Percentiles rank a stretch among this genome's conserved stretches.
Evolutionary conservation across 148 eudicot species (phyloP).

Genomic region (Mesembryanthemum crystallinum): DNA sequence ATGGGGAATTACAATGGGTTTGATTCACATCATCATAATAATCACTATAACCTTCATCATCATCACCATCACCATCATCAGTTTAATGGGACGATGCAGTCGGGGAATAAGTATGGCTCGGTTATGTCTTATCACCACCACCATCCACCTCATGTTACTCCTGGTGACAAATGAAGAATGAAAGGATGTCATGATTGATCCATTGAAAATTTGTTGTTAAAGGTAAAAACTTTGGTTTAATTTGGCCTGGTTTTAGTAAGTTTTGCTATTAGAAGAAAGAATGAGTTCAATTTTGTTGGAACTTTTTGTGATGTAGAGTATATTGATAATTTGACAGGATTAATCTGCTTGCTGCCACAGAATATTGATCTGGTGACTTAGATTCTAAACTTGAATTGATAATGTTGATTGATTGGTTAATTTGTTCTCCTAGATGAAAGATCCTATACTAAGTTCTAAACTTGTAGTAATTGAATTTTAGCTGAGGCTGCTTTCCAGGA

Average conservation of each 20-base stretch:
- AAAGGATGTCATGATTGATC: background rate
- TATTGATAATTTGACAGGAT: too few relatives aligned
- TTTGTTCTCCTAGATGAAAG: background rate
- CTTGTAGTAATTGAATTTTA: background rate
- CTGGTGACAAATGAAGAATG: constrained; percentile 12
- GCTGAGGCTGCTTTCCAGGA: background rate
- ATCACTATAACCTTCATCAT: constrained; percentile 3
- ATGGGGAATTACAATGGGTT: constrained; percentile 14
- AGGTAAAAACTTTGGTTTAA: constrained; percentile 12
- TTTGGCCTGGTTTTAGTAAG: background rate
- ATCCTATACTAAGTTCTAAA: background rate
- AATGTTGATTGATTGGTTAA: too few relatives aligned
- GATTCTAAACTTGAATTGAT: too few relatives aligned
- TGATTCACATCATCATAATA: constrained; percentile 2
- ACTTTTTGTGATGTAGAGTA: background rate
- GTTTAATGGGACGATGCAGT: constrained; percentile 5
- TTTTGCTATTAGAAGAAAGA: background rate
- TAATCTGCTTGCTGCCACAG: too few relatives aligned
- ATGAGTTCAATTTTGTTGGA: background rate
- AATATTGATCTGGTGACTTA: too few relatives aligned
- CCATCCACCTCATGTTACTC: constrained; percentile 17
- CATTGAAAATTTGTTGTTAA: background rate
- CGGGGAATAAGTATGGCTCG: constrained; percentile 19
- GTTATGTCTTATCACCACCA: constrained; percentile 13
- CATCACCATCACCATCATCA: constrained; percentile 5